Percentiles rank a stretch among this genome's conserved stretches.
phyloP scores from a whole-genome alignment of 768 basidiomycete genomes.

The Suillus discolor region DNA sequence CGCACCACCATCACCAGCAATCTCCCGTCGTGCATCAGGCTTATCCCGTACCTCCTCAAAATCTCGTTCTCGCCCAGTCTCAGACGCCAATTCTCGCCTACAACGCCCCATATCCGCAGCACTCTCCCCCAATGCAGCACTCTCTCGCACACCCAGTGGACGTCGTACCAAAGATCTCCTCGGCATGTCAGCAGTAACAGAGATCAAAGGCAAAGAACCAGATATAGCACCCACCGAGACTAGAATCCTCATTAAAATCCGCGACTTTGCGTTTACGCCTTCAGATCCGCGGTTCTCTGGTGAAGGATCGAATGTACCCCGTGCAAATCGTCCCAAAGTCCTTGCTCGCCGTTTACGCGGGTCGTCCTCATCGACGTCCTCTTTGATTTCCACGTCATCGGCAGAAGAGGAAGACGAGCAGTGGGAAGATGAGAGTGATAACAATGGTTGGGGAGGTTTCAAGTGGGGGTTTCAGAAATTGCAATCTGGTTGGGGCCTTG shows the following conservation, averaged over 20 bases:
- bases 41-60: conserved; percentile 28
- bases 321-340: conserved; percentile 36
- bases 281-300: conserved; percentile 48
- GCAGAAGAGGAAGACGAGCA: conserved; percentile 20
- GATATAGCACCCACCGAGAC: not conserved
- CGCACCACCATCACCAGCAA: conserved; percentile 61
- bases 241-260: conserved; percentile 40
- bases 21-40: conserved; percentile 45
- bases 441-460: conserved; percentile 42
- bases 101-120: conserved; percentile 18
- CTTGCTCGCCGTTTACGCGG: conserved; percentile 33
- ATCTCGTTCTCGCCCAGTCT: conserved; percentile 22
- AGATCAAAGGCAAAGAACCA: conserved; percentile 12
- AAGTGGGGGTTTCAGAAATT: conserved; percentile 44
- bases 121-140: not conserved
- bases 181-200: conserved; percentile 18
- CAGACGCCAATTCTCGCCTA: conserved; percentile 27
- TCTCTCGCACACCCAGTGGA: conserved; percentile 22
- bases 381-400: conserved; percentile 23
- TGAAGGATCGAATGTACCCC: conserved; percentile 42
- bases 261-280: conserved; percentile 49
- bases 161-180: conserved; percentile 20
- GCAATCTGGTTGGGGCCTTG: conserved; percentile 37
- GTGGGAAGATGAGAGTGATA: conserved; percentile 31
- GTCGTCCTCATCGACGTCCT: conserved; percentile 26